Evolutionary conservation across 306 rosid genomes (phyloP), one percentile per base, ranked within the genome.

Genomic region (Quercus ilex): DNA sequence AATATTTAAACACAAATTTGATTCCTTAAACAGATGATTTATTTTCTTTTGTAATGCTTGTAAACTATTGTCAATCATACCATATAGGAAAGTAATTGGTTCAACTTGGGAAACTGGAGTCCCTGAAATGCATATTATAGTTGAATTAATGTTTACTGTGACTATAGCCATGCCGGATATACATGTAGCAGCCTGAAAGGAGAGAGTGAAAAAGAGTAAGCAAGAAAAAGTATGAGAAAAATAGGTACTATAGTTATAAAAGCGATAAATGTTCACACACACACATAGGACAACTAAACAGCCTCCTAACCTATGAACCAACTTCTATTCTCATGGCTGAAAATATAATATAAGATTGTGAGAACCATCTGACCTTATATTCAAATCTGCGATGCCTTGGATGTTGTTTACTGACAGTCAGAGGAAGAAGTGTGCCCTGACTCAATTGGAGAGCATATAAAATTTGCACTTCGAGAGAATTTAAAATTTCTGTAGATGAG

Each of bases 71-170:
- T 75, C 78, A 58, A 53, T 78, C 51, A 25, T 92, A 92, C 98
- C 98, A 63, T 85, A 91, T 67, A 92, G 93, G 81, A 94, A 92
- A 78, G 93, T 87, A 81, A 89, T 86, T 46, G 97, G 94, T 20
- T 89, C 53, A 85, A 81, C 80, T 77, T 91, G 88, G 85, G 97
- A 85, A 87, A 88, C 90, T 75, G 77, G 90, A 84, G 90, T 92
- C 79, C 94, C 92, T 74, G 87, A 97, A 85, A 93, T 83, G 86
- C 89, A 85, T 83, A 91, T 78, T 68, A 92, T 83, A 52, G 84
- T 79, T 19, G 97, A 83, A 82, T 89, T 74, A 80, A 92, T 82
- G 64, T 79, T 69, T 76, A 88, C 87, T 25, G 97, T 84, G 82
- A 91, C 74, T 75, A 94, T 82, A 63, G 94, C 85, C 58, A 86